phyloP scores from a whole-genome alignment of 169 alveolate species.

The Pseudocohnilembus persalinus region DNA sequence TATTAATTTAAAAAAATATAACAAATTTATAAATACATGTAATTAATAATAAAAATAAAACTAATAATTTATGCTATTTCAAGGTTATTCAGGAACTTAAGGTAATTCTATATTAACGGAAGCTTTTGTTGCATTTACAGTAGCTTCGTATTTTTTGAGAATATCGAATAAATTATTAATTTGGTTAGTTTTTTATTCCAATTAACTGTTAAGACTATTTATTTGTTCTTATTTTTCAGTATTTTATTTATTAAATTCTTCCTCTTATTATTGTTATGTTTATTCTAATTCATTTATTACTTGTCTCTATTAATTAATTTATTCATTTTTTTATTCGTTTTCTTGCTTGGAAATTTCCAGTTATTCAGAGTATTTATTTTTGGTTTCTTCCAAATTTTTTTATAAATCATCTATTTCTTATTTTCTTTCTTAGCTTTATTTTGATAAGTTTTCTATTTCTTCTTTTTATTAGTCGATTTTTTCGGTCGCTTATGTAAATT shows the following conservation, averaged over 20 bases:
- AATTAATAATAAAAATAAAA: no score
- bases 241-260: no score
- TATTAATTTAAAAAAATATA: no score
- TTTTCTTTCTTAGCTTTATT: no score
- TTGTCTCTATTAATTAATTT: neutral
- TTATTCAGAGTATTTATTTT: neutral
- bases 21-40: no score
- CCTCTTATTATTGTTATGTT: no score
- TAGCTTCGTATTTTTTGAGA: neutral
- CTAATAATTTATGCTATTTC: no score
- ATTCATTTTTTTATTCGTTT: no score
- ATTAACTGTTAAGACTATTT: neutral
- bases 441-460: neutral
- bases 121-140: neutral
- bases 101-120: neutral
- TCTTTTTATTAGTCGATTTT: neutral
- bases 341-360: neutral
- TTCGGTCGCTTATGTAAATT: no score
- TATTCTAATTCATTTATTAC: neutral
- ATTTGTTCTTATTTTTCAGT: neutral
- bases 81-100: neutral
- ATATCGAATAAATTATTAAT: neutral
- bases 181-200: neutral
- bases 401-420: neutral
- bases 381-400: neutral